These are phyloP conservation scores for Mortierella sp. DNA, from an alignment of 371 early-diverging fungal genomes.

Conservation along the genomic window DNA sequence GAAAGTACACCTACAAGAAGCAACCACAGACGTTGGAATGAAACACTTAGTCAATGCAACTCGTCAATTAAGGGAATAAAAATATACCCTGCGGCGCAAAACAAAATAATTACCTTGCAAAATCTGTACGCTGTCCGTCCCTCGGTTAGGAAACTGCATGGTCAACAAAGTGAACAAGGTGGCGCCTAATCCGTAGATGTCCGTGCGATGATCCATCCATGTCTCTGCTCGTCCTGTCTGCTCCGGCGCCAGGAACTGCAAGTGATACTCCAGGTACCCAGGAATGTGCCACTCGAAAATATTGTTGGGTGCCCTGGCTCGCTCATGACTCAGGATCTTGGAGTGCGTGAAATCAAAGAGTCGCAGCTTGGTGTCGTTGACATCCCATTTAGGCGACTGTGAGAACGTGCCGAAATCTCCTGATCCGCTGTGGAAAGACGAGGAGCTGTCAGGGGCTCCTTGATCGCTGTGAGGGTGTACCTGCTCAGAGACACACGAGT, in stretches of 20 bases:
- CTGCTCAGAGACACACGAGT: not conserved
- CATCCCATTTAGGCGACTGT: conserved; percentile 8
- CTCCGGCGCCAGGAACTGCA: conserved; percentile 65
- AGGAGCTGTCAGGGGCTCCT: not conserved
- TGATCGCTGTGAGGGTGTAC: not conserved
- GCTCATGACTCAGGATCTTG: conserved; percentile 54
- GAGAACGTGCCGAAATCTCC: not conserved
- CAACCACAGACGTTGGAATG: not conserved
- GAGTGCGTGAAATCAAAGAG: conserved; percentile 53
- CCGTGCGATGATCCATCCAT: conserved; percentile 74
- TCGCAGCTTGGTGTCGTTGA: conserved; percentile 43
- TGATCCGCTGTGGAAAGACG: not conserved
- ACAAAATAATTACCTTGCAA: conserved; percentile 60
- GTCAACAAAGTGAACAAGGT: conserved; percentile 66
- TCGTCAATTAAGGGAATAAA: not conserved
- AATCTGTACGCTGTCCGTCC: conserved; percentile 69
- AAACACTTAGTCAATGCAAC: not conserved
- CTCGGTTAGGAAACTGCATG: conserved; percentile 63
- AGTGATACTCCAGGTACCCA: conserved; percentile 46
- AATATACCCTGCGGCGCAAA: not conserved
- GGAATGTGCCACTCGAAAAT: conserved; percentile 55
- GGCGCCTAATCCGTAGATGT: conserved; percentile 70
- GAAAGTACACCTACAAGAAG: conserved; percentile 57
- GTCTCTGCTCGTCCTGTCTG: conserved; percentile 72
- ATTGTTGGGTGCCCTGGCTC: conserved; percentile 52